Evolutionary conservation across 176 grass and related monocot species (phyloP).

Genomic region (Oryza brachyantha): DNA sequence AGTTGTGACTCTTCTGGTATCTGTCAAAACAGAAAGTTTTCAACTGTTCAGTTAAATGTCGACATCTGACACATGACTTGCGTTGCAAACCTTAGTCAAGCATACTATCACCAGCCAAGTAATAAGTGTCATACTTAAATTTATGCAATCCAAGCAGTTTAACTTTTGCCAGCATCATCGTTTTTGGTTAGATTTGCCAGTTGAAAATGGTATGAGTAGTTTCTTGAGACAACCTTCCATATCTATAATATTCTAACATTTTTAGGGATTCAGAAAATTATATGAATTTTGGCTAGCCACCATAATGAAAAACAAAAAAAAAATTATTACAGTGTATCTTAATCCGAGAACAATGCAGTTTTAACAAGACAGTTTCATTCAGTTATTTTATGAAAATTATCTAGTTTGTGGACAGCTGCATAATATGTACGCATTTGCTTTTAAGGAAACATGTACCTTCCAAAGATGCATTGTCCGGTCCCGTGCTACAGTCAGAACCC

Average conservation of each 20-base stretch:
- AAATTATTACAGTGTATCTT: not conserved
- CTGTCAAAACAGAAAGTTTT: constrained; percentile 38
- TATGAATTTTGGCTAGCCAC: not conserved
- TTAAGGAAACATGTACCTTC: constrained; percentile 53
- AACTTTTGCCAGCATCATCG: not conserved
- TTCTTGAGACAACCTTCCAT: not conserved
- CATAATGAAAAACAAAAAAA: not conserved
- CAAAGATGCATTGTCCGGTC: constrained; percentile 87
- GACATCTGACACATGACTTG: not conserved
- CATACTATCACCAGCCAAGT: not conserved
- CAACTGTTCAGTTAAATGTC: not conserved
- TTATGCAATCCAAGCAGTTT: not conserved
- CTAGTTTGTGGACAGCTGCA: not conserved
- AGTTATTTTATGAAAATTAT: not conserved
- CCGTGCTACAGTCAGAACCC: constrained; percentile 67
- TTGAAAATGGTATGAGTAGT: not conserved
- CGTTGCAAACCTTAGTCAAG: not conserved
- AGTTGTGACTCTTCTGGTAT: constrained; percentile 85
- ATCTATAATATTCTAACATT: not conserved
- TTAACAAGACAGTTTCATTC: not conserved
- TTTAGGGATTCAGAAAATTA: not conserved
- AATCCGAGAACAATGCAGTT: not conserved
- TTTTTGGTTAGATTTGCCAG: not conserved
- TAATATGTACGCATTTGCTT: not conserved
- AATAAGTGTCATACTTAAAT: not conserved